These are phyloP conservation scores for Mortierella sp. DNA, from an alignment of 371 early-diverging fungal genomes.

Conservation along the genomic window DNA sequence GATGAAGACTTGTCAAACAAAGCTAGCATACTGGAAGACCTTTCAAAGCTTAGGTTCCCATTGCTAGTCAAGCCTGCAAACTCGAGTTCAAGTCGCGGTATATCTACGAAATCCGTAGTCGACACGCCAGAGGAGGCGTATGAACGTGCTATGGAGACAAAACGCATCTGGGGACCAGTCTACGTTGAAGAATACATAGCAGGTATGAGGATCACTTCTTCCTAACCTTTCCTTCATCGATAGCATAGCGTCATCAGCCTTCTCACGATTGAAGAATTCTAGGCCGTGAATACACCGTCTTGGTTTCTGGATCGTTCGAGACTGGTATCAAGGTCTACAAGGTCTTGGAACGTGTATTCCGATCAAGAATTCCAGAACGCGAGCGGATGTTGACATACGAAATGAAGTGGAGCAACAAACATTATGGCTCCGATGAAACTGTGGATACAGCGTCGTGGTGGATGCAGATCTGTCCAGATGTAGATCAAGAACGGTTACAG, in stretches of 20 bases:
- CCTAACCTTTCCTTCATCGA: neutral
- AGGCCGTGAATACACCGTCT: constrained; percentile 36
- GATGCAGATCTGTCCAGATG: constrained; percentile 42
- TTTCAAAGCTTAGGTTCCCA: constrained; percentile 34
- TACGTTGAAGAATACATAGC: constrained; percentile 50
- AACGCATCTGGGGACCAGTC: constrained; percentile 46
- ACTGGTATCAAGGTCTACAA: constrained; percentile 34
- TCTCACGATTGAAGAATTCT: no score
- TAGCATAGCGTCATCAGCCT: no score
- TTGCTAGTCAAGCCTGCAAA: constrained; percentile 45
- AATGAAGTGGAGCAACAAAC: constrained; percentile 48
- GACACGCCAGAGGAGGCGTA: constrained; percentile 44
- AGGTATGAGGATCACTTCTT: constrained; percentile 4
- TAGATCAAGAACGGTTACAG: constrained; percentile 29
- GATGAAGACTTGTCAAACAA: constrained; percentile 16
- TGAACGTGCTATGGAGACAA: constrained; percentile 41
- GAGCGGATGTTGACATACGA: constrained; percentile 46
- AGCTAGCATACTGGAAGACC: constrained; percentile 13
- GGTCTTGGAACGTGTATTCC: constrained; percentile 44
- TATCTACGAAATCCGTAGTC: constrained; percentile 38
- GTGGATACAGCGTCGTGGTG: constrained; percentile 43
- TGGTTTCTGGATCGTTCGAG: constrained; percentile 28
- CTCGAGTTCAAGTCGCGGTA: constrained; percentile 46
- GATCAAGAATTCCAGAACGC: constrained; percentile 37
- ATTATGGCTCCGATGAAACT: constrained; percentile 31